phyloP scores from a whole-genome alignment of 257 asterid genomes.

The Primulina eburnea region DNA sequence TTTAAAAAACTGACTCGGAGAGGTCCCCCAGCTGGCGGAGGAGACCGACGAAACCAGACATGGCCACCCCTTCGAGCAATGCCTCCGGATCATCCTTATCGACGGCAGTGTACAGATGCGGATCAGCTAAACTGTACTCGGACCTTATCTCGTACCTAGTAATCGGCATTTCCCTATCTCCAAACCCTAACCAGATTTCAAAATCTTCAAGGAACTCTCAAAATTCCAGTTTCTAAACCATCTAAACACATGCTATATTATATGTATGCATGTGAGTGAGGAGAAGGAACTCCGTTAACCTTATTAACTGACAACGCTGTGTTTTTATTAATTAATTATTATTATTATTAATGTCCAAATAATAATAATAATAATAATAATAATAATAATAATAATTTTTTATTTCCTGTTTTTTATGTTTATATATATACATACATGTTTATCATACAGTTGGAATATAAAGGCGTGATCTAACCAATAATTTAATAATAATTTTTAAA shows the following conservation, averaged over 20 bases:
- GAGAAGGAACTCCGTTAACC: neutral
- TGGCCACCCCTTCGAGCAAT: conserved; percentile 53
- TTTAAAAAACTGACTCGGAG: conserved; percentile 40
- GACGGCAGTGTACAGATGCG: conserved; percentile 43
- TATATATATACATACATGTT: no score
- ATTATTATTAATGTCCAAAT: no score
- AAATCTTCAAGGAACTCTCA: neutral
- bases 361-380: no score
- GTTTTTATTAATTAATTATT: no score
- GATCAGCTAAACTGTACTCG: conserved; percentile 55
- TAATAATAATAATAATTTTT: no score
- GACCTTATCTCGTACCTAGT: conserved; percentile 48
- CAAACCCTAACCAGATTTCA: neutral
- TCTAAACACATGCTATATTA: neutral
- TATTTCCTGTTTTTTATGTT: no score
- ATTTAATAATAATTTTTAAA: no score
- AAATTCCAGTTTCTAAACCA: neutral
- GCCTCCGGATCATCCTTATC: conserved; percentile 70
- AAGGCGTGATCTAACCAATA: neutral
- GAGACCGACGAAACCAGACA: conserved; percentile 59
- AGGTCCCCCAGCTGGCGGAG: conserved; percentile 64
- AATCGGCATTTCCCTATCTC: conserved; percentile 43
- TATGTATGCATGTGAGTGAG: neutral
- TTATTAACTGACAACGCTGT: no score
- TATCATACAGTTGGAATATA: neutral